phyloP scores from a whole-genome alignment of 2,329 filamentous ascomycete species.

The Leptographium wingfieldii region DNA sequence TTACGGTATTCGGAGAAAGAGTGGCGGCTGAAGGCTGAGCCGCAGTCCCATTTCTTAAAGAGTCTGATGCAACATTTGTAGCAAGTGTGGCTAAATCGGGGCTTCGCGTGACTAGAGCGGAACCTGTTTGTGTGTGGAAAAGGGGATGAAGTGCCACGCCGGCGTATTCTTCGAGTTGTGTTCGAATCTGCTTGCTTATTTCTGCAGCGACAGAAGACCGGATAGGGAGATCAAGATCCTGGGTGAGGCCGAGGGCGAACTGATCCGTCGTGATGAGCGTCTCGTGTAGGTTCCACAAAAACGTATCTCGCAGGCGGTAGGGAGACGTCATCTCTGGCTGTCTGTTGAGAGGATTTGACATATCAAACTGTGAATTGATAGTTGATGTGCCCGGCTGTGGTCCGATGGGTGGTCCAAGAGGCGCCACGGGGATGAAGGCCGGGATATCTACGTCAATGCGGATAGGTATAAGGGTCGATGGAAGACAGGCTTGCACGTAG shows the following conservation, averaged over 20 bases:
- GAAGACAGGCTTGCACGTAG: slow-evolving; percentile 58
- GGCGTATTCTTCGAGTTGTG: slow-evolving; percentile 91
- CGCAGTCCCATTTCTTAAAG: slow-evolving; percentile 16
- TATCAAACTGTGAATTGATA: slow-evolving; percentile 51
- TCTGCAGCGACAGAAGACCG: slow-evolving; percentile 56
- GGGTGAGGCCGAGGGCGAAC: slow-evolving; percentile 81
- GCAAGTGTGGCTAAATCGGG: background rate
- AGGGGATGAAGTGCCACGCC: slow-evolving; percentile 87
- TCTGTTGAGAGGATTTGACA: slow-evolving; percentile 65
- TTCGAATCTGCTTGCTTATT: slow-evolving; percentile 88
- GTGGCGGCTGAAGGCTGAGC: background rate
- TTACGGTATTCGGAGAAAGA: slow-evolving; percentile 28
- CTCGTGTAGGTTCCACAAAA: slow-evolving; percentile 96
- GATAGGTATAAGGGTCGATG: slow-evolving; percentile 85
- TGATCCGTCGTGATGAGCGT: slow-evolving; percentile 87
- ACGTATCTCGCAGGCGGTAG: slow-evolving; percentile 86
- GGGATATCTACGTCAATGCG: slow-evolving; percentile 91
- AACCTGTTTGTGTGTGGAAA: slow-evolving; percentile 51
- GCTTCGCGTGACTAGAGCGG: background rate
- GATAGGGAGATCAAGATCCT: slow-evolving; percentile 84
- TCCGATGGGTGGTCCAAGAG: slow-evolving; percentile 12
- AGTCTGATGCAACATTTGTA: slow-evolving; percentile 19
- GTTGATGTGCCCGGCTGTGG: slow-evolving; percentile 35
- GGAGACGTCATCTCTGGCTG: slow-evolving; percentile 67
- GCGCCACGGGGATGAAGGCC: slow-evolving; percentile 49